These are phyloP conservation scores for Microcyclospora pomicola DNA, from an alignment of 2,329 filamentous ascomycete genomes.

Conservation along the genomic window DNA sequence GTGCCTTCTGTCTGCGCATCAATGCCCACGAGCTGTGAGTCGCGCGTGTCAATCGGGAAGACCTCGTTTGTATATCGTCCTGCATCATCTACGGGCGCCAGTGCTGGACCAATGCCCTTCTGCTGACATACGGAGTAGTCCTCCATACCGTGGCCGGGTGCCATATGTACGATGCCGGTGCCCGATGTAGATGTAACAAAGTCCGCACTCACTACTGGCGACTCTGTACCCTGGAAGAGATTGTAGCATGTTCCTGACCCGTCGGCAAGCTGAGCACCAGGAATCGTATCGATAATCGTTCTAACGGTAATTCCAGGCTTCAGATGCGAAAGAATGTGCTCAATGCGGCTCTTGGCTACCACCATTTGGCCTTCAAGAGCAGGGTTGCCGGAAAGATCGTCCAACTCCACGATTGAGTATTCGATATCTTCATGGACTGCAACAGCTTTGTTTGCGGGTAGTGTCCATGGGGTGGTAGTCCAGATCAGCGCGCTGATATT, in stretches of 20 bases:
- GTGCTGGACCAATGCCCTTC: slow-evolving; percentile 52
- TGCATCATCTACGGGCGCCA: slow-evolving; percentile 70
- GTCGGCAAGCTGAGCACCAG: slow-evolving; percentile 51
- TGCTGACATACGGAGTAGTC: slow-evolving; percentile 73
- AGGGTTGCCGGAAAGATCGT: background rate
- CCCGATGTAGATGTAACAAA: slow-evolving; percentile 88
- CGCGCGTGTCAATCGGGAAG: slow-evolving; percentile 44
- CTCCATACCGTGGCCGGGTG: slow-evolving; percentile 91
- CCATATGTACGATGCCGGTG: slow-evolving; percentile 85
- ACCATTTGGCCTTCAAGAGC: slow-evolving; percentile 38
- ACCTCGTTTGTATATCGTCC: slow-evolving; percentile 72
- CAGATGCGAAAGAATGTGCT: slow-evolving; percentile 39
- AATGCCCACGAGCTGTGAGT: slow-evolving; percentile 48
- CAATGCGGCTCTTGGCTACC: slow-evolving; percentile 56
- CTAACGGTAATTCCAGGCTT: slow-evolving; percentile 31
- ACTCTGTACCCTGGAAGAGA: slow-evolving; percentile 33
- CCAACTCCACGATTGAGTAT: slow-evolving; percentile 36
- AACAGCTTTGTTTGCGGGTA: slow-evolving; percentile 84
- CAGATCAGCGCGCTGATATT: slow-evolving; percentile 74
- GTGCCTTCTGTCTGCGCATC: slow-evolving; percentile 59
- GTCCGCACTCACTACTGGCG: slow-evolving; percentile 61
- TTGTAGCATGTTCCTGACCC: slow-evolving; percentile 15
- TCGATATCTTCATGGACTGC: slow-evolving; percentile 61
- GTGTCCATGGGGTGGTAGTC: slow-evolving; percentile 97
- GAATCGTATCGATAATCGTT: slow-evolving; percentile 43